Evolutionary conservation across 2,329 filamentous ascomycete species (phyloP).

Genomic region (Fusarium sp.): DNA sequence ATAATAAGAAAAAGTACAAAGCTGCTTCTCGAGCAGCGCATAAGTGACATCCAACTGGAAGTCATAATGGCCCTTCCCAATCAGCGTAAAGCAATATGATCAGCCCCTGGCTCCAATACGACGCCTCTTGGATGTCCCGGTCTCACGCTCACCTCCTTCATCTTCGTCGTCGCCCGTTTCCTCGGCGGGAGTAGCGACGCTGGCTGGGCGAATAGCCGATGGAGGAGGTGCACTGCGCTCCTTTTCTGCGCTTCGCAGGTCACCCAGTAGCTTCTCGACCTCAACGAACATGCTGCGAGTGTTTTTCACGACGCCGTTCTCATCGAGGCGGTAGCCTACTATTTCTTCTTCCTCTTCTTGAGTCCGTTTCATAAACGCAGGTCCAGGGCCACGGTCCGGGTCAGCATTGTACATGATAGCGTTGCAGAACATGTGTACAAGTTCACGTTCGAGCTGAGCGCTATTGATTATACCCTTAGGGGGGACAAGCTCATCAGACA

Average conservation of each 20-base stretch:
- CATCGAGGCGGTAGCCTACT: constrained; percentile 76
- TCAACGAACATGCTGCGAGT: constrained; percentile 91
- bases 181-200: constrained; percentile 59
- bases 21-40: constrained; percentile 33
- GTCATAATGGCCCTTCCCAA: constrained; percentile 15
- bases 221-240: constrained; percentile 58
- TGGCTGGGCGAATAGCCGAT: constrained; percentile 53
- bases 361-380: constrained; percentile 66
- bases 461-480: constrained; percentile 94
- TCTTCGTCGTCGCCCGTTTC: constrained; percentile 65
- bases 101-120: constrained; percentile 55
- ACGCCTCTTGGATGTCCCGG: constrained; percentile 54
- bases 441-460: constrained; percentile 89
- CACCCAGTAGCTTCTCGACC: constrained; percentile 82
- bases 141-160: constrained; percentile 60
- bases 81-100: constrained; percentile 7
- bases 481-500: constrained; percentile 82
- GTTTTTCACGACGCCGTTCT: constrained; percentile 89
- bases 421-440: constrained; percentile 97
- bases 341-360: constrained; percentile 61
- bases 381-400: constrained; percentile 76
- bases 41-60: constrained; percentile 29
- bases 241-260: constrained; percentile 80
- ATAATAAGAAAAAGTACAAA: constrained; percentile 41
- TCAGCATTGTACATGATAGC: constrained; percentile 98